phyloP scores from a whole-genome alignment of 371 early-diverging fungal genomes.

The Actinomortierella wolfii region DNA sequence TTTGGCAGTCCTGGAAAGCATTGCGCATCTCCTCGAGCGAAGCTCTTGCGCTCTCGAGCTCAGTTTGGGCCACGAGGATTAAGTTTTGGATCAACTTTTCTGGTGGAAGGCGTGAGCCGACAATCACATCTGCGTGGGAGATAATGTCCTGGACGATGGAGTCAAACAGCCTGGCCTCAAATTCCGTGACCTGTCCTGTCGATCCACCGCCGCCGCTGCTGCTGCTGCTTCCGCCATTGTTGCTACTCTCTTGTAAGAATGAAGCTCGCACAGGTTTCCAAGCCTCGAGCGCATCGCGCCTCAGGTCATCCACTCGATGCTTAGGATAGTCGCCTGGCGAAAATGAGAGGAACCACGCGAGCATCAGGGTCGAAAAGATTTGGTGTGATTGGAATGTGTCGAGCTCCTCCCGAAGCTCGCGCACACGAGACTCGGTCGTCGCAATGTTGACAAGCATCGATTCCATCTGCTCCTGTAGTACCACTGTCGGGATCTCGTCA shows the following conservation, averaged over 20 bases:
- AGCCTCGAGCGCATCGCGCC: slow-evolving; percentile 24
- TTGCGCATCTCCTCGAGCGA: slow-evolving; percentile 21
- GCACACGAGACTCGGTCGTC: slow-evolving; percentile 26
- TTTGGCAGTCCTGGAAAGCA: slow-evolving; percentile 33
- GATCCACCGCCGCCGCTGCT: background rate
- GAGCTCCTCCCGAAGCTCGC: slow-evolving; percentile 38
- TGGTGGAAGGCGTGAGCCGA: slow-evolving; percentile 20
- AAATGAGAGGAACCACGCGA: slow-evolving; percentile 38
- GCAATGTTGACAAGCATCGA: slow-evolving; percentile 29
- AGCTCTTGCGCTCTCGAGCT: slow-evolving; percentile 23
- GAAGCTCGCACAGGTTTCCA: slow-evolving; percentile 27
- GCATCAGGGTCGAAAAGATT: slow-evolving; percentile 32
- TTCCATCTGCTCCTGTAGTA: slow-evolving; percentile 45
- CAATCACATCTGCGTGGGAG: slow-evolving; percentile 39
- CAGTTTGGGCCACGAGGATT: slow-evolving; percentile 24
- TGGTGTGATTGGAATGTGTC: slow-evolving; percentile 39
- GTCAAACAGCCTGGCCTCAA: slow-evolving; percentile 25
- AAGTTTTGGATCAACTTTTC: slow-evolving; percentile 32
- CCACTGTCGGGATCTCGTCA: slow-evolving; percentile 42
- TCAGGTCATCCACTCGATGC: slow-evolving; percentile 23
- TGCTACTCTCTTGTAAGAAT: slow-evolving; percentile 6
- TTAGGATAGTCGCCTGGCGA: slow-evolving; percentile 18
- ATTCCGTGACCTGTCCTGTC: slow-evolving; percentile 15
- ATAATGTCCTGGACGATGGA: slow-evolving; percentile 39
- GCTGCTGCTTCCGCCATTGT: background rate